Base-by-base conservation (phyloP, 805 yeast genomes). In the Kodamaea laetipori region DNA sequence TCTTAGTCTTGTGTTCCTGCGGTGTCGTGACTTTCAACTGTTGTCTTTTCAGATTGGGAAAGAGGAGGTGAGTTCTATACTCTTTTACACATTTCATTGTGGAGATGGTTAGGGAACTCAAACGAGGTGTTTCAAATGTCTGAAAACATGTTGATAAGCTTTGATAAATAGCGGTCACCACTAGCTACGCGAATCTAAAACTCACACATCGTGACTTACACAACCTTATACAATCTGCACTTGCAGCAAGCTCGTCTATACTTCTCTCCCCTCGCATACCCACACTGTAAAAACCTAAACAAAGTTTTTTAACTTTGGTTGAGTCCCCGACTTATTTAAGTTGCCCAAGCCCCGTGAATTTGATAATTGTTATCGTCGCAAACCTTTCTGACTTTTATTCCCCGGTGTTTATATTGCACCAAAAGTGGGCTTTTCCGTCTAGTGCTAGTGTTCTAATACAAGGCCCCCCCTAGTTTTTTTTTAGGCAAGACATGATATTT, bases 1-100 rank as follows among this genome's bases (percentile, higher is more conserved):
- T 30, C 17, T 17, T 30, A 30, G 34, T 30, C 34, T 13, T 30
- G 34, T 30, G 34, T 30, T 15, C 34, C 34, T 30, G 34, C 34
- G 17, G 34, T 13, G 15, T 30, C 17, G 15, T 15, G 34, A 15
- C 11, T 15, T 15, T 8, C 17, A 13, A 15, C 34, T 30, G 34
- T 15, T 13, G 17, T 30, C 19, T 15, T 30, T 30, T 17, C 17
- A 30, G 34, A 12, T 30, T 10, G 34, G 34, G 34, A 30, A 30
- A 30, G 34, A 13, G 34, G 34, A 30, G 34, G 34, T 30, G 34
- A 9, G 34, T 30, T 30, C 34, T 12, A 10, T 30, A 19, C 15
- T 30, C 6, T 30, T 6, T 19, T 6, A 4, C 15, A 19, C 18
- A 15, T 21, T 21, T 21, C 24, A 21, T 21, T 21, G 24, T 21